phyloP scores from a whole-genome alignment of 371 early-diverging fungal species.

The Zopfochytrium polystomum region DNA sequence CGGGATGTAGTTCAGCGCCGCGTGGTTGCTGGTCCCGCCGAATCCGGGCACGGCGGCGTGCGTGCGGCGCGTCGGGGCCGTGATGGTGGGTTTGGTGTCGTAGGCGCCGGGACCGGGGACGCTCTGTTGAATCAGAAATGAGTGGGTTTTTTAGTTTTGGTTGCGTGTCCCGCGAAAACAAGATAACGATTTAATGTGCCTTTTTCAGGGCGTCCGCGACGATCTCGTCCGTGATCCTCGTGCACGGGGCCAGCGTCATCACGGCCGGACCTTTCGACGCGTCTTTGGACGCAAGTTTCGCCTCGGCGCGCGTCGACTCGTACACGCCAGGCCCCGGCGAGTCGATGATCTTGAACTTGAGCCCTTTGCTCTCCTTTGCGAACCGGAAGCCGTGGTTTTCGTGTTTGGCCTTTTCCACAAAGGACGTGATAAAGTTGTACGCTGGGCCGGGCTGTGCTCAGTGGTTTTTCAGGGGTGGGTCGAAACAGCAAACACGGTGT shows the following conservation, averaged over 20 bases:
- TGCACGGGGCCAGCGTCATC: constrained; percentile 47
- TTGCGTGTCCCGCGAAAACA: not conserved
- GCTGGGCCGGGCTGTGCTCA: constrained; percentile 29
- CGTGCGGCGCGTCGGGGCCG: not conserved
- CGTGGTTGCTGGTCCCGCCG: constrained; percentile 19
- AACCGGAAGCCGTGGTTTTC: constrained; percentile 34
- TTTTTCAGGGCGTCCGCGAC: constrained; percentile 33
- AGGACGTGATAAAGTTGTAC: constrained; percentile 40
- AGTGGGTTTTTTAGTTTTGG: not conserved
- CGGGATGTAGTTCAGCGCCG: constrained; percentile 23
- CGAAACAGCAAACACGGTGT: no score
- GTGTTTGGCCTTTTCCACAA: constrained; percentile 37
- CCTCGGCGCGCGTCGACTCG: constrained; percentile 29
- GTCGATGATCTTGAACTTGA: constrained; percentile 29
- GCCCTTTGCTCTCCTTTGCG: constrained; percentile 24
- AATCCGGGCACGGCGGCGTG: constrained; percentile 19
- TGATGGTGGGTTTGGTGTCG: constrained; percentile 29
- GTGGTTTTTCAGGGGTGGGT: no score
- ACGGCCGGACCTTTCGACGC: constrained; percentile 36
- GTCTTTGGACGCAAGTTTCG: constrained; percentile 12
- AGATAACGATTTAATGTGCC: constrained; percentile 15
- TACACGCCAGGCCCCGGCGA: constrained; percentile 40
- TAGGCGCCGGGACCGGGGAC: constrained; percentile 44
- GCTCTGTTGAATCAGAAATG: constrained; percentile 13
- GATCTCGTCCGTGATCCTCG: constrained; percentile 43